These are phyloP conservation scores for Linnemannia exigua DNA, from an alignment of 192 early-diverging fungal species.

Conservation along the genomic window DNA sequence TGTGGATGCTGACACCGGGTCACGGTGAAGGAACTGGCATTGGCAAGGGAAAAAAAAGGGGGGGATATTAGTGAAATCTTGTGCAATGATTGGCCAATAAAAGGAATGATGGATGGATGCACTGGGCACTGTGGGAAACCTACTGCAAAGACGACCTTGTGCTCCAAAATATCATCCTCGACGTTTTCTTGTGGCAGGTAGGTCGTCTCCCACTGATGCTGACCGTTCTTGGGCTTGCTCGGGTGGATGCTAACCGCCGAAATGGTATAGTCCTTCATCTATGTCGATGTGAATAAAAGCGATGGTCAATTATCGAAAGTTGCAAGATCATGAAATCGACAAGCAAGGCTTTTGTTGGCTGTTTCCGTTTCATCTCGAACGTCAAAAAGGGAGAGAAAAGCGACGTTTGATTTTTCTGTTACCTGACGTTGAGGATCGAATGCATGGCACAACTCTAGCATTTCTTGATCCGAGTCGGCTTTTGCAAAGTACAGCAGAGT, in stretches of 20 bases:
- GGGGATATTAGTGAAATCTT: background rate
- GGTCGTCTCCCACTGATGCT: background rate
- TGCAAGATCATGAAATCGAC: background rate
- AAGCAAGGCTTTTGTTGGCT: background rate
- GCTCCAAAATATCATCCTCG: constrained; percentile 9
- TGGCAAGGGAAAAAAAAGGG: background rate
- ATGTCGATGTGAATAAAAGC: background rate
- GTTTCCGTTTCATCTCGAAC: background rate
- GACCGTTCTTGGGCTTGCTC: background rate
- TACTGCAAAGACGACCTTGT: constrained; percentile 46
- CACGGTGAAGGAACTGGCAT: constrained; percentile 22
- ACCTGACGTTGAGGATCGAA: constrained; percentile 29
- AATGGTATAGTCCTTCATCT: constrained; percentile 25
- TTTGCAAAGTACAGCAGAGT: constrained; percentile 33
- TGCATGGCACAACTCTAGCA: constrained; percentile 17
- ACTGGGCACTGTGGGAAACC: constrained; percentile 6
- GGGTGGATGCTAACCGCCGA: constrained; percentile 2
- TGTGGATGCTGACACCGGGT: constrained; percentile 14
- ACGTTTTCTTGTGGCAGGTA: constrained; percentile 18
- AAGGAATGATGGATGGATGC: background rate
- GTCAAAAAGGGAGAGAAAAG: background rate
- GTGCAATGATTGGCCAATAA: background rate
- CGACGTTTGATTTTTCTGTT: background rate
- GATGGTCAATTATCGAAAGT: background rate
- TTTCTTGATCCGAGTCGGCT: constrained; percentile 25